Evolutionary conservation across 2,329 filamentous ascomycete genomes (phyloP).

Genomic region (Talaromyces piceae): DNA sequence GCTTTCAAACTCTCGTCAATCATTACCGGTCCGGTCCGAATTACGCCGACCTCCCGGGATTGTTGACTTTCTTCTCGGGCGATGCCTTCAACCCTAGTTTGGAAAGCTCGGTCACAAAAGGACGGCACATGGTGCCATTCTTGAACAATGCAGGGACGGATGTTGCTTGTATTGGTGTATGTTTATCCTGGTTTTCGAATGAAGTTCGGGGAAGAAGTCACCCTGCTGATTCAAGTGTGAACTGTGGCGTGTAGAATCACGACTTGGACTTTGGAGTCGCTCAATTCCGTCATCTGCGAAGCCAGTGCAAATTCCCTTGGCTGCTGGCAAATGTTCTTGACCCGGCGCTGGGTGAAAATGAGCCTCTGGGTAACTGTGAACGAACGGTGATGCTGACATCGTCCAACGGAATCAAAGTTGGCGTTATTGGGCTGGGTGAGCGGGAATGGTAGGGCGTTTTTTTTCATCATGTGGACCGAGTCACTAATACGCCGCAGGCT

Average conservation of each 20-base stretch:
- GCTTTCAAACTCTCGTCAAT: conserved; percentile 72
- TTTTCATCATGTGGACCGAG: not conserved
- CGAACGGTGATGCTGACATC: conserved; percentile 70
- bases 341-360: conserved; percentile 65
- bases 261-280: conserved; percentile 85
- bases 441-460: conserved; percentile 57
- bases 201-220: not conserved
- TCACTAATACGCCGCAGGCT: conserved; percentile 42
- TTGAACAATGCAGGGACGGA: conserved; percentile 71
- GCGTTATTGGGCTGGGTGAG: conserved; percentile 78
- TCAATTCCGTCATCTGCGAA: conserved; percentile 66
- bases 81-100: conserved; percentile 89
- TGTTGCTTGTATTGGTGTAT: conserved; percentile 73
- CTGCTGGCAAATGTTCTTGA: conserved; percentile 83
- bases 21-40: conserved; percentile 60
- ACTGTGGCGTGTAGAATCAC: conserved; percentile 57
- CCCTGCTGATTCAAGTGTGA: conserved; percentile 5
- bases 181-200: conserved; percentile 23
- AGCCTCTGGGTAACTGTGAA: conserved; percentile 67
- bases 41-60: conserved; percentile 56
- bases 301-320: conserved; percentile 80
- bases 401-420: conserved; percentile 78
- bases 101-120: conserved; percentile 84
- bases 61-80: conserved; percentile 79
- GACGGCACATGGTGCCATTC: conserved; percentile 80